Percentiles rank a stretch among this genome's conserved stretches.
Conservation (phyloP, 805 yeast genomes). For the Lipomyces sp. region DNA sequence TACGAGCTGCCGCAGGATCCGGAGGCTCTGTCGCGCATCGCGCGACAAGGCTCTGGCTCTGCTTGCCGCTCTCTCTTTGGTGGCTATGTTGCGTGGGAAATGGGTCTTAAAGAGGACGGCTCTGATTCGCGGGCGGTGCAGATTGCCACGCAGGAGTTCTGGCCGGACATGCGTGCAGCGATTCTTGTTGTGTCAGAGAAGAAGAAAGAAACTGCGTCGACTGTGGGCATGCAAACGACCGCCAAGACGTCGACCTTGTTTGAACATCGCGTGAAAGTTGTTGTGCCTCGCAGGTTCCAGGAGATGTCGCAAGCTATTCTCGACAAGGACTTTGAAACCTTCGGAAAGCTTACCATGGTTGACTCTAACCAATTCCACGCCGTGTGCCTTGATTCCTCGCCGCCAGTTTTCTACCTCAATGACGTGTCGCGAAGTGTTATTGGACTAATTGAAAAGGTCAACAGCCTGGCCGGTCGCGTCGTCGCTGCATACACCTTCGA, state of each 20-base stretch:
- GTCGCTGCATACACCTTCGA: slow-evolving; percentile 97
- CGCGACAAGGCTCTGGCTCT: slow-evolving; percentile 97
- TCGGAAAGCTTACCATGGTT: slow-evolving; percentile 89
- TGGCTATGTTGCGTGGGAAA: slow-evolving; percentile 99
- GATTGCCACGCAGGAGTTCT: slow-evolving; percentile 76
- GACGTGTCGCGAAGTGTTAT: slow-evolving; percentile 85
- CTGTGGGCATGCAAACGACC: slow-evolving; percentile 95
- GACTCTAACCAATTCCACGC: slow-evolving; percentile 98
- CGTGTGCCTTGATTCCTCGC: slow-evolving; percentile 90
- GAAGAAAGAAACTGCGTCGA: slow-evolving; percentile 91
- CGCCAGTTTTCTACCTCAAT: slow-evolving; percentile 92
- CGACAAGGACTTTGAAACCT: slow-evolving; percentile 68
- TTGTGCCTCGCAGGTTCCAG: slow-evolving; percentile 82
- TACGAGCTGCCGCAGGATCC: slow-evolving; percentile 80
- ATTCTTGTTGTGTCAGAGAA: slow-evolving; percentile 89
- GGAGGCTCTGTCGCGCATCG: slow-evolving; percentile 86
- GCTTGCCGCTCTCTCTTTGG: slow-evolving; percentile 97
- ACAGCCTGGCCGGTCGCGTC: slow-evolving; percentile 55
- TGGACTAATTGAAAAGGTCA: slow-evolving; percentile 72
- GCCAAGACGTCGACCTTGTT: slow-evolving; percentile 86
- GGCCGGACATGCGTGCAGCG: slow-evolving; percentile 93
- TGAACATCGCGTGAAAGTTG: slow-evolving; percentile 67
- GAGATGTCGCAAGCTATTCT: slow-evolving; percentile 77
- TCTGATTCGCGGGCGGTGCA: slow-evolving; percentile 91
- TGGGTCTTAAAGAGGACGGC: slow-evolving; percentile 79